Evolutionary conservation across 176 grass and related monocot genomes (phyloP).

Genomic region (Carex cristatella): DNA sequence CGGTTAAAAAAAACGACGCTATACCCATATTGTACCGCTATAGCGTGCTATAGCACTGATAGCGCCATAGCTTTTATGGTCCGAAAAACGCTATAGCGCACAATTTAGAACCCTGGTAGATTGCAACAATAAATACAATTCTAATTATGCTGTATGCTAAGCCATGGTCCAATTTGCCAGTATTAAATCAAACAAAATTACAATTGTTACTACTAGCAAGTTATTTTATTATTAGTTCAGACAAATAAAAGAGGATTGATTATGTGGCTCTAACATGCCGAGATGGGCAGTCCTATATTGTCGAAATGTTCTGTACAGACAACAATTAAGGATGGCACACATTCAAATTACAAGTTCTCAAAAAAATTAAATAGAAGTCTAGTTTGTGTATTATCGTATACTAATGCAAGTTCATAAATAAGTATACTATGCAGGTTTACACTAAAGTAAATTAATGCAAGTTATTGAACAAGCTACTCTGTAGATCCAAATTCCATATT

Average conservation of each 20-base stretch:
- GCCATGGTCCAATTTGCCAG: neutral
- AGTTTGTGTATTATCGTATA: neutral
- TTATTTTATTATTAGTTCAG: neutral
- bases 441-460: neutral
- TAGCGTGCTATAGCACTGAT: too few species aligned
- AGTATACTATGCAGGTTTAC: neutral
- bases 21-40: too few species aligned
- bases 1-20: too few species aligned
- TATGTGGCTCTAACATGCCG: neutral
- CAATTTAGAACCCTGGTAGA: too few species aligned
- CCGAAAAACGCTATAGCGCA: too few species aligned
- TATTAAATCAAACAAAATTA: too few species aligned
- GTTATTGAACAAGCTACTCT: neutral
- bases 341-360: neutral
- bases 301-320: neutral
- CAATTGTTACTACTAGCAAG: neutral
- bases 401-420: neutral
- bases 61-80: too few species aligned
- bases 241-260: neutral
- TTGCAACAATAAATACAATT: neutral
- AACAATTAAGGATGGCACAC: neutral
- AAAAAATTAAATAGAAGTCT: neutral
- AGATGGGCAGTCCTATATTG: neutral
- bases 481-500: neutral
- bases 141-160: neutral